phyloP scores from a whole-genome alignment of 345 rosid genomes.

The Diplotaxis tenuifolia region DNA sequence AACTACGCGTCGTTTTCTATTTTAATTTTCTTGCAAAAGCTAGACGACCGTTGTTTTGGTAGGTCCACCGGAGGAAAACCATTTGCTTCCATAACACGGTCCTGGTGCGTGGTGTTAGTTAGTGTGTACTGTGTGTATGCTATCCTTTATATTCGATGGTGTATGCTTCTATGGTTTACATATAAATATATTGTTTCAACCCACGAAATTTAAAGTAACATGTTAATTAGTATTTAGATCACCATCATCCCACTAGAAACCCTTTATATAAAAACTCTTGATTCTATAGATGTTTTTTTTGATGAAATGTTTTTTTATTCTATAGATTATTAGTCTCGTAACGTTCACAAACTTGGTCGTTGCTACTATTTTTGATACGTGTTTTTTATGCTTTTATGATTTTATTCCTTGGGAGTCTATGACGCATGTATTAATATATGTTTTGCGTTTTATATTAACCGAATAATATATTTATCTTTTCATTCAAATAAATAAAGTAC shows the following conservation, averaged over 20 bases:
- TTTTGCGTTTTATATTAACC: no score
- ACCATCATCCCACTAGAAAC: constrained; percentile 14
- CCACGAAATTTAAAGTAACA: constrained; percentile 4
- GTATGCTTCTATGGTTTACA: neutral
- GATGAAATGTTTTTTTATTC: no score
- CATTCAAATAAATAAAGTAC: neutral
- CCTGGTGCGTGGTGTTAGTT: constrained; percentile 23
- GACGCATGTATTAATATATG: neutral
- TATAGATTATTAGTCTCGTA: neutral
- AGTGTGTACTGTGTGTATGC: neutral
- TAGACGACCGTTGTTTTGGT: constrained; percentile 19
- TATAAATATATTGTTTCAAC: neutral
- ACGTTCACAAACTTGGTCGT: constrained; percentile 12
- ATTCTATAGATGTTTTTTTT: constrained; percentile 4
- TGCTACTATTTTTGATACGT: constrained; percentile 1
- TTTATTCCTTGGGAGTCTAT: constrained; percentile 10
- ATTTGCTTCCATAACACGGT: constrained; percentile 16
- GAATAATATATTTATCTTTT: neutral
- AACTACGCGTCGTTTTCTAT: constrained; percentile 29
- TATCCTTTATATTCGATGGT: constrained; percentile 8
- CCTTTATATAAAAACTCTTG: neutral
- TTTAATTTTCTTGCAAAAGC: neutral
- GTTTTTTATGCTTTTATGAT: neutral
- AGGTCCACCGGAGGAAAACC: constrained; percentile 4
- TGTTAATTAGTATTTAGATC: neutral